phyloP scores from a whole-genome alignment of 345 rosid species.

The Hypericum perforatum region DNA sequence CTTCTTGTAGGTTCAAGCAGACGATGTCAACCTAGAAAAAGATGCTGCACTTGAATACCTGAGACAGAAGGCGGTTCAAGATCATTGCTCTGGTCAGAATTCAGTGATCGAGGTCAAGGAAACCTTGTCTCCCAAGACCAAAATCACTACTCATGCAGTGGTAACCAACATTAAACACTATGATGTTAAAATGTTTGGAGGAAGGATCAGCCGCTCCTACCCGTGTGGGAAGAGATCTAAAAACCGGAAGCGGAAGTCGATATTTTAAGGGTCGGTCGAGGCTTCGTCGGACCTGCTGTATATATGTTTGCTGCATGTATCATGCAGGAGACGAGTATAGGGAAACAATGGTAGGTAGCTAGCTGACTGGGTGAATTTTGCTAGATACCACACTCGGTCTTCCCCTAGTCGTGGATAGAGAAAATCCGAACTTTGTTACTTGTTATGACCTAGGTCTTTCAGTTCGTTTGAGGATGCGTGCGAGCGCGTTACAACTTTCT shows the following conservation, averaged over 20 bases:
- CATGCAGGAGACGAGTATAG: neutral
- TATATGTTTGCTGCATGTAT: neutral
- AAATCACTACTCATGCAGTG: conserved; percentile 34
- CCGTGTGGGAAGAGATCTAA: neutral
- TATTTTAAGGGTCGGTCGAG: neutral
- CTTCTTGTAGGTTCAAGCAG: conserved; percentile 35
- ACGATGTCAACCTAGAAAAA: conserved; percentile 33
- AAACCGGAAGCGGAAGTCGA: conserved; percentile 2
- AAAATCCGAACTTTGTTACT: no score
- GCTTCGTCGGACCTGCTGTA: neutral
- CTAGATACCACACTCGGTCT: neutral
- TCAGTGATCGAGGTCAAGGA: conserved; percentile 33
- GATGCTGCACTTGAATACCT: conserved; percentile 35
- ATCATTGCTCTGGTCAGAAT: conserved; percentile 41
- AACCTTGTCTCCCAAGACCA: conserved; percentile 31
- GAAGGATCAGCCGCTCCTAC: neutral
- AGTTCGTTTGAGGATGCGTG: no score
- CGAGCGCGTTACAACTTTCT: no score
- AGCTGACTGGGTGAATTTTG: neutral
- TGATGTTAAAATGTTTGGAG: neutral
- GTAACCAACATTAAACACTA: conserved; percentile 41
- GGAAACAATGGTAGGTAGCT: neutral
- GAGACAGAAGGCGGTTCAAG: conserved; percentile 45
- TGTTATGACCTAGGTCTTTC: no score
- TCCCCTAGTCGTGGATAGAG: neutral